phyloP scores from a whole-genome alignment of 306 rosid genomes.

The Rubus idaeus region DNA sequence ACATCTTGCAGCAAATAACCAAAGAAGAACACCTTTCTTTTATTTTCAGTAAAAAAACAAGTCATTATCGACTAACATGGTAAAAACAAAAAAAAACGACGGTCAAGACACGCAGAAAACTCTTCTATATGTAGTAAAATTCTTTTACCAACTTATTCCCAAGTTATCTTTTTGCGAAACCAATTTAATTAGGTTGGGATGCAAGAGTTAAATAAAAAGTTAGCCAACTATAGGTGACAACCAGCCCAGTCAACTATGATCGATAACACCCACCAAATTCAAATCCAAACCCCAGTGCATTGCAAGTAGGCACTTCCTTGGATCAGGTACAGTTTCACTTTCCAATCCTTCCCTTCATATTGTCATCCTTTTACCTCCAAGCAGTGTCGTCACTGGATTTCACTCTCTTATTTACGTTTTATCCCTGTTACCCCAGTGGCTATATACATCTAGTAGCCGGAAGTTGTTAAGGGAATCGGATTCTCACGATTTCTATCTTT shows the following conservation, averaged over 20 bases:
- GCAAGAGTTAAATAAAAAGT: background rate
- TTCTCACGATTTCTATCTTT: background rate
- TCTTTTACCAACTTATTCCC: background rate
- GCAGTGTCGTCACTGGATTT: background rate
- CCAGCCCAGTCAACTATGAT: background rate
- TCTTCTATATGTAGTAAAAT: background rate
- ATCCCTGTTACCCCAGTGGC: background rate
- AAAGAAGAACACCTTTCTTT: too few relatives aligned
- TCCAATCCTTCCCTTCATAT: background rate
- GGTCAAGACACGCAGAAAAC: background rate
- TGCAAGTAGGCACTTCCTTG: background rate
- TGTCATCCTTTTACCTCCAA: background rate
- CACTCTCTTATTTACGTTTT: background rate
- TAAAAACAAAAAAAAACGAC: background rate
- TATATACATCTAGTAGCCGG: background rate
- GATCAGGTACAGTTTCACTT: background rate
- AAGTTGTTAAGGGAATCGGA: too few relatives aligned
- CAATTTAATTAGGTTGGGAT: constrained; percentile 12
- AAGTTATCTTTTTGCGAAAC: background rate
- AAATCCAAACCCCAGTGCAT: background rate
- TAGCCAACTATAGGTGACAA: background rate
- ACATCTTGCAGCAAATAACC: background rate
- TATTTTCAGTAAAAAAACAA: background rate
- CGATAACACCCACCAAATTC: background rate
- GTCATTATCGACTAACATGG: background rate